These are phyloP conservation scores for Penicillium simplicissimum DNA, from an alignment of 495 filamentous ascomycete species.

Conservation along the genomic window DNA sequence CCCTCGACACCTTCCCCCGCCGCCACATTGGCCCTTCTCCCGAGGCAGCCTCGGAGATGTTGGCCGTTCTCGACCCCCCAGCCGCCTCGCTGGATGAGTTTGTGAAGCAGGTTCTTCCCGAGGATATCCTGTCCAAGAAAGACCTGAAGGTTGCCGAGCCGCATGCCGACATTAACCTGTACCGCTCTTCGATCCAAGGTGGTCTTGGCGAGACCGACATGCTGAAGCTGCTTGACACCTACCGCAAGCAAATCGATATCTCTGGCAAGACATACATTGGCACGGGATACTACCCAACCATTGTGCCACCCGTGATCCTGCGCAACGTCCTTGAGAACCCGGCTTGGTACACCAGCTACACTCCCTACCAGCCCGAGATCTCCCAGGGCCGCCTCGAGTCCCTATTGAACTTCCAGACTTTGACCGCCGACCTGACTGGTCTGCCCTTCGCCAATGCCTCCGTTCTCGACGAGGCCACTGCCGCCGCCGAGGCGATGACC, in stretches of 20 bases:
- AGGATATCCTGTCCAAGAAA: constrained; percentile 74
- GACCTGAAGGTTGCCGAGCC: constrained; percentile 47
- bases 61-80: constrained; percentile 76
- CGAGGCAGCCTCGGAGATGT: constrained; percentile 72
- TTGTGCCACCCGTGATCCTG: constrained; percentile 88
- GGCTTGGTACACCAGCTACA: constrained; percentile 99
- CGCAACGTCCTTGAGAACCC: constrained; percentile 92
- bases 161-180: constrained; percentile 40
- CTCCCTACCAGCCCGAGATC: constrained; percentile 97
- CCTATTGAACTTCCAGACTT: constrained; percentile 93
- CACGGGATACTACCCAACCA: constrained; percentile 83
- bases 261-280: constrained; percentile 70
- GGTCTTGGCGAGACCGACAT: constrained; percentile 69
- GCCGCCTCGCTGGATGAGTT: constrained; percentile 79
- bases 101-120: constrained; percentile 81
- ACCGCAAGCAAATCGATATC: constrained; percentile 64
- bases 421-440: constrained; percentile 87
- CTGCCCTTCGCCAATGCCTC: constrained; percentile 93
- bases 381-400: constrained; percentile 93
- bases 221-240: constrained; percentile 60
- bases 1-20: constrained; percentile 69
- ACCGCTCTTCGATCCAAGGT: constrained; percentile 50
- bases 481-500: constrained; percentile 97
- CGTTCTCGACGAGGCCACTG: constrained; percentile 89
- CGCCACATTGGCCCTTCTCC: constrained; percentile 94